These are phyloP conservation scores for Coemansia sp. DNA, from an alignment of 371 early-diverging fungal species.

Conservation along the genomic window DNA sequence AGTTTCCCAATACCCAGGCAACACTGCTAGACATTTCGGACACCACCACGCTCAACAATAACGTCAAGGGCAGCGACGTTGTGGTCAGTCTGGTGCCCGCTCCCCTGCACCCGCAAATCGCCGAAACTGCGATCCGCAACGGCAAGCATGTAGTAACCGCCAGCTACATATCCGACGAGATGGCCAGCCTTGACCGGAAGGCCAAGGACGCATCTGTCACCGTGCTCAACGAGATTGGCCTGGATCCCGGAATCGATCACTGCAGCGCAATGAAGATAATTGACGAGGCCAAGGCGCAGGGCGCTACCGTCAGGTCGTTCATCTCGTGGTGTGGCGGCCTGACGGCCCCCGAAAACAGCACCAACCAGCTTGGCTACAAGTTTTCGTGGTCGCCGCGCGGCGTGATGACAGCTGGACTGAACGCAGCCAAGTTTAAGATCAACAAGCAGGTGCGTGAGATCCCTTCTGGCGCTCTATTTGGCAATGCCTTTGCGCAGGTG, in stretches of 20 bases:
- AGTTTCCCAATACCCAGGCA: slow-evolving; percentile 52
- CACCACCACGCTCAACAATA: slow-evolving; percentile 56
- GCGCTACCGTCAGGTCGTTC: slow-evolving; percentile 78
- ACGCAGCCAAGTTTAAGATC: slow-evolving; percentile 81
- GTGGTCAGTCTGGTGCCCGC: slow-evolving; percentile 96
- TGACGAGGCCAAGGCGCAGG: slow-evolving; percentile 71
- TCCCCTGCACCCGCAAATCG: slow-evolving; percentile 83
- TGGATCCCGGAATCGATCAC: slow-evolving; percentile 98
- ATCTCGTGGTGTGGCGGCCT: slow-evolving; percentile 98
- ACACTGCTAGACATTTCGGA: slow-evolving; percentile 56
- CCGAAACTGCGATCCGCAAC: slow-evolving; percentile 76
- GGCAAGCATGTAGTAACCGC: slow-evolving; percentile 96
- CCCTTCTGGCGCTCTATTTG: slow-evolving; percentile 75
- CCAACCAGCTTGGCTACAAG: slow-evolving; percentile 98
- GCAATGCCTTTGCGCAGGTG: slow-evolving; percentile 57
- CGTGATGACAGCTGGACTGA: slow-evolving; percentile 91
- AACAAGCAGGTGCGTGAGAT: slow-evolving; percentile 85
- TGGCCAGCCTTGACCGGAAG: slow-evolving; percentile 68
- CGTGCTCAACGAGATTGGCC: slow-evolving; percentile 95
- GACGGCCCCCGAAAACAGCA: slow-evolving; percentile 90
- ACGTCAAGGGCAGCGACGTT: slow-evolving; percentile 79
- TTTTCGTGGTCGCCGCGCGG: slow-evolving; percentile 97
- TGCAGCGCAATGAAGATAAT: slow-evolving; percentile 96
- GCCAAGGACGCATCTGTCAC: slow-evolving; percentile 83
- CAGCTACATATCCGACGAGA: slow-evolving; percentile 90